These are phyloP conservation scores for Mycena filopes DNA, from an alignment of 768 basidiomycete species.

Conservation along the genomic window DNA sequence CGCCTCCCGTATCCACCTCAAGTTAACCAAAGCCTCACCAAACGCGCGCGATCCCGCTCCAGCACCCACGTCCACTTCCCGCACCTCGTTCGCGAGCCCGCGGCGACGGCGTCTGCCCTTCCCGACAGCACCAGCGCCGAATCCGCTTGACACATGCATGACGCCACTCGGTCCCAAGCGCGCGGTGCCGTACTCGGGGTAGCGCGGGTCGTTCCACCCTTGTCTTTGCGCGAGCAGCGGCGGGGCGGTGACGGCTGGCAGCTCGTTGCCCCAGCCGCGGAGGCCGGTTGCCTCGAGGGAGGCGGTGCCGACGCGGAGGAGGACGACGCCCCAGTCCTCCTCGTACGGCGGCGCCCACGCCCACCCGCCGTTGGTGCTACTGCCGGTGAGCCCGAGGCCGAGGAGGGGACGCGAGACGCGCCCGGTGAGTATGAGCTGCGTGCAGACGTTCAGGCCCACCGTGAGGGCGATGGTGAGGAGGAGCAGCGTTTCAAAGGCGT, in stretches of 20 bases:
- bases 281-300: constrained; percentile 80
- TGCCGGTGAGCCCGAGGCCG: constrained; percentile 52
- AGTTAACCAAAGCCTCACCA: constrained; percentile 48
- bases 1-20: constrained; percentile 38
- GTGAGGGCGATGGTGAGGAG: constrained; percentile 68
- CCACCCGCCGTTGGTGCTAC: constrained; percentile 34
- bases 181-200: constrained; percentile 45
- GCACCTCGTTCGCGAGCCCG: constrained; percentile 65
- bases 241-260: constrained; percentile 58
- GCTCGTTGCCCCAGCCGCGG: constrained; percentile 79
- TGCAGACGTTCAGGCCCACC: constrained; percentile 67
- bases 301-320: constrained; percentile 78
- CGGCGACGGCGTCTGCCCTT: constrained; percentile 38
- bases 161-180: constrained; percentile 56
- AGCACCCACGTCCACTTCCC: constrained; percentile 51
- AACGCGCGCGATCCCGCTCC: constrained; percentile 51
- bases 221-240: not conserved
- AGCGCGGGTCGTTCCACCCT: constrained; percentile 1
- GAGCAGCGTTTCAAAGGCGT: constrained; percentile 75
- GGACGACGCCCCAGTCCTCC: constrained; percentile 58
- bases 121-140: constrained; percentile 1
- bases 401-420: constrained; percentile 68
- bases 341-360: constrained; percentile 41
- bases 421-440: constrained; percentile 74
- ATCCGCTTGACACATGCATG: constrained; percentile 32